These are phyloP conservation scores for Chlorella sp. DNA, from an alignment of 139 green algal genomes.

Conservation along the genomic window DNA sequence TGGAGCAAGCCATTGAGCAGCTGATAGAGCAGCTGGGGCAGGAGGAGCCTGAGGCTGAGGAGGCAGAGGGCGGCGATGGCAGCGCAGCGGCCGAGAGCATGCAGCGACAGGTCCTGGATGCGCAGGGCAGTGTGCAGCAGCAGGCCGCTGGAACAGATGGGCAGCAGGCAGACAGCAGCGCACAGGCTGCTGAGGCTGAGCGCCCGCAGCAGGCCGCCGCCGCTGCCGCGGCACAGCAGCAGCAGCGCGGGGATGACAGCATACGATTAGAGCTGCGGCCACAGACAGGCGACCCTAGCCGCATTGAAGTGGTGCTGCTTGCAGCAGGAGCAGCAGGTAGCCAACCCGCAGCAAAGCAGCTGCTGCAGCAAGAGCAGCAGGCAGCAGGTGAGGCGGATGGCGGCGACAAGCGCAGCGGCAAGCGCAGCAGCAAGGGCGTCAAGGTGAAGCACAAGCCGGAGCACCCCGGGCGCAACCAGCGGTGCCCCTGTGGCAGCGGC, in stretches of 20 bases:
- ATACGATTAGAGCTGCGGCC: not conserved
- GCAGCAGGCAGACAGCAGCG: not conserved
- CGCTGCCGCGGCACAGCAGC: not conserved
- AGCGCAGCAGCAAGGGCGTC: not conserved
- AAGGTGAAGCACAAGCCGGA: not conserved
- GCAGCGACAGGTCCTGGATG: not conserved
- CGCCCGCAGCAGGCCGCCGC: not conserved
- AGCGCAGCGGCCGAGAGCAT: no score
- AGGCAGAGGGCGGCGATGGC: not conserved
- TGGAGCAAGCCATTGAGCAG: conserved; percentile 61
- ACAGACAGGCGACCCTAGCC: not conserved
- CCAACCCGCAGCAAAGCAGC: not conserved
- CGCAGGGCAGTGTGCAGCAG: conserved; percentile 1
- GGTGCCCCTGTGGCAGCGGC: conserved; percentile 51
- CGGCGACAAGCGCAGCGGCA: not conserved
- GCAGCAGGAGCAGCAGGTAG: no score
- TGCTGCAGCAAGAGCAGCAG: not conserved
- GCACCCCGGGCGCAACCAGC: conserved; percentile 40
- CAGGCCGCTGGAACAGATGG: not conserved
- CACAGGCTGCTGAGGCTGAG: not conserved
- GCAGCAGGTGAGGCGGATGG: not conserved
- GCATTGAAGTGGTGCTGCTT: not conserved
- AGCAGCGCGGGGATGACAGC: not conserved
- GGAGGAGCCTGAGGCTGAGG: not conserved
- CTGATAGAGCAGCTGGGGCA: conserved; percentile 53